phyloP scores from a whole-genome alignment of 148 eudicot genomes.

The Drosera capensis region DNA sequence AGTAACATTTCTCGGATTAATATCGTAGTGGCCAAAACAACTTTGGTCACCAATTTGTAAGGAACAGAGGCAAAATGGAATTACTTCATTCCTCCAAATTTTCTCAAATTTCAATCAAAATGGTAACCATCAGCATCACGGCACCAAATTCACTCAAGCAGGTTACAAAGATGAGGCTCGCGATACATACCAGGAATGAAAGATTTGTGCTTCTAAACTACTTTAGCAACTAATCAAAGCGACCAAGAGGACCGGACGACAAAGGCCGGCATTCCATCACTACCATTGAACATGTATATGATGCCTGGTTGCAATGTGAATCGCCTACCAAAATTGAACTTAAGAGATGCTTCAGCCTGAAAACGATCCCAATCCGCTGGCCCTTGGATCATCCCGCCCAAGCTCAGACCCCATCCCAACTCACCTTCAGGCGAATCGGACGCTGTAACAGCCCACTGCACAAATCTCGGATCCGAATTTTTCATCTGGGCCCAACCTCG shows the following conservation, averaged over 20 bases:
- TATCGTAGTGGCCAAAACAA: too few species aligned
- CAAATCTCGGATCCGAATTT: slow-evolving; percentile 24
- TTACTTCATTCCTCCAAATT: too few species aligned
- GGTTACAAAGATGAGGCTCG: too few species aligned
- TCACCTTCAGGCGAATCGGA: slow-evolving; percentile 70
- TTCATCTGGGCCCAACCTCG: slow-evolving; percentile 72
- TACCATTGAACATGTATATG: slow-evolving; percentile 42
- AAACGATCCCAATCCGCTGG: slow-evolving; percentile 47
- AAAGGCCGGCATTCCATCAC: slow-evolving; percentile 47
- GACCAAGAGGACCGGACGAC: slow-evolving; percentile 62
- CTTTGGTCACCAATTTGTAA: too few species aligned
- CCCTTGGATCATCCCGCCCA: slow-evolving; percentile 46
- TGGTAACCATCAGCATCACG: too few species aligned
- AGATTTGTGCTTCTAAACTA: too few species aligned
- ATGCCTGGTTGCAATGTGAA: slow-evolving; percentile 56
- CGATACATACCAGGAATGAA: too few species aligned
- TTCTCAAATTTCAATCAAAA: too few species aligned
- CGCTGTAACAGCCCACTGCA: slow-evolving; percentile 68
- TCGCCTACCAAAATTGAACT: slow-evolving; percentile 40
- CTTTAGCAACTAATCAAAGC: slow-evolving; percentile 17
- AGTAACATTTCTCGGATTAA: too few species aligned
- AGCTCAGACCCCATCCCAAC: slow-evolving; percentile 80
- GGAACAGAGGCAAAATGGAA: too few species aligned
- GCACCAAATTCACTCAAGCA: too few species aligned
- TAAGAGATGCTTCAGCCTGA: slow-evolving; percentile 62